phyloP scores from a whole-genome alignment of 345 rosid genomes.

The Camelina laxa region DNA sequence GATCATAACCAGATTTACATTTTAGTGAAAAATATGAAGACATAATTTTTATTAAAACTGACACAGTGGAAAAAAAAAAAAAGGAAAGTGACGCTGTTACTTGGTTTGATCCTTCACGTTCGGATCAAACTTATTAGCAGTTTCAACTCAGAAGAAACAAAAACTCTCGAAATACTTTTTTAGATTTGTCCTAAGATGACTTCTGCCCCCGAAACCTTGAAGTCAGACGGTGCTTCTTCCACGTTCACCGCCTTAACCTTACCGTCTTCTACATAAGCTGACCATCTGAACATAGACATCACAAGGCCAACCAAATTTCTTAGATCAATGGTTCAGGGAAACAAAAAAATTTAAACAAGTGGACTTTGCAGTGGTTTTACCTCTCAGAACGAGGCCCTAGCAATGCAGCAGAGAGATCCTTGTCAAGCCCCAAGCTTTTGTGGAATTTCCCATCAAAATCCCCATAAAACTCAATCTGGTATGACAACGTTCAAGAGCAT shows the following conservation, averaged over 20 bases:
- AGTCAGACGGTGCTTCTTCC: slow-evolving; percentile 88
- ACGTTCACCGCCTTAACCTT: slow-evolving; percentile 78
- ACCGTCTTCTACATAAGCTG: slow-evolving; percentile 86
- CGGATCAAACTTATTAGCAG: slow-evolving; percentile 43
- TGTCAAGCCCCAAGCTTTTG: slow-evolving; percentile 82
- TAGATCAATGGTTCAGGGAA: slow-evolving; percentile 13
- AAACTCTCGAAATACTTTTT: slow-evolving; percentile 22
- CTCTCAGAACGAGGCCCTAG: slow-evolving; percentile 86
- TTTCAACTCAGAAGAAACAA: slow-evolving; percentile 21
- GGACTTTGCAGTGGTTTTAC: slow-evolving; percentile 43
- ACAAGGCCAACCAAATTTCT: slow-evolving; percentile 4
- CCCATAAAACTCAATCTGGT: slow-evolving; percentile 88
- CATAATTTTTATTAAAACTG: not conserved
- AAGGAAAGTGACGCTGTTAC: not conserved
- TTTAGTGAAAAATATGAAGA: not conserved
- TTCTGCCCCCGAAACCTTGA: slow-evolving; percentile 83
- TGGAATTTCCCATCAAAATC: slow-evolving; percentile 89
- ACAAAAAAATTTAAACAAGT: not conserved
- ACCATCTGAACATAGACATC: slow-evolving; percentile 64
- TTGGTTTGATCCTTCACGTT: slow-evolving; percentile 35
- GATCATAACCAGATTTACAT: not conserved
- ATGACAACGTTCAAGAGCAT: slow-evolving; percentile 21
- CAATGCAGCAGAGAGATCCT: slow-evolving; percentile 87
- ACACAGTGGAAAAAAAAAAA: not conserved
- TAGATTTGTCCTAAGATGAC: slow-evolving; percentile 79